A percentile compares a stretch with the other conserved stretches of the same genome.
Evolutionary conservation across 2,329 filamentous ascomycete species (phyloP).

Genomic region (Cercospora sp.): DNA sequence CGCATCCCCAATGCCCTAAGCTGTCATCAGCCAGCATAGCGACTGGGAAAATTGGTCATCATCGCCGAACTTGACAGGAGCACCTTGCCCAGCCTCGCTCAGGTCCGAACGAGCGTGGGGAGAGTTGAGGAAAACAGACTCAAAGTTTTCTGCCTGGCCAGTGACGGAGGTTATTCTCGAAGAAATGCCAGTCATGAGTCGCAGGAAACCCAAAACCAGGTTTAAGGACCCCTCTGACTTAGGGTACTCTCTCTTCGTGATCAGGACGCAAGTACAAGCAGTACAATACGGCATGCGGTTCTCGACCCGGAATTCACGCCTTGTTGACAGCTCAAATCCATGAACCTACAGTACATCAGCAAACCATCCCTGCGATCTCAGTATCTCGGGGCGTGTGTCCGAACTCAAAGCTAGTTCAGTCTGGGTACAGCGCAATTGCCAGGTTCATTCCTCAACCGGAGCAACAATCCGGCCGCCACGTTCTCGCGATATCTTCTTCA

Average conservation of each 20-base stretch:
- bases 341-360: background rate
- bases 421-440: background rate
- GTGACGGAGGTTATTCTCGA: background rate
- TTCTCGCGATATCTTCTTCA: background rate
- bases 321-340: background rate
- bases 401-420: background rate
- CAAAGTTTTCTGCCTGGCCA: background rate
- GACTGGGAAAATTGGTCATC: background rate
- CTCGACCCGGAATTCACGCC: background rate
- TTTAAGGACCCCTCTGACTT: background rate
- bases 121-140: background rate
- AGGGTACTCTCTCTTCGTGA: background rate
- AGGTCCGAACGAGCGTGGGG: background rate
- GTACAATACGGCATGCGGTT: background rate
- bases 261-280: background rate
- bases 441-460: background rate
- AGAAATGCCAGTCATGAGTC: background rate
- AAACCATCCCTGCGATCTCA: background rate
- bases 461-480: background rate
- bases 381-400: background rate
- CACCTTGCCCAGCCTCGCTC: background rate
- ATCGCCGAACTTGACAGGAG: background rate
- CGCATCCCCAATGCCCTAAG: background rate
- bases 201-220: background rate
- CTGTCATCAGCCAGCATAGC: background rate